Evolutionary conservation across 2,329 filamentous ascomycete genomes (phyloP).

Genomic region (Fusarium robinianum): DNA sequence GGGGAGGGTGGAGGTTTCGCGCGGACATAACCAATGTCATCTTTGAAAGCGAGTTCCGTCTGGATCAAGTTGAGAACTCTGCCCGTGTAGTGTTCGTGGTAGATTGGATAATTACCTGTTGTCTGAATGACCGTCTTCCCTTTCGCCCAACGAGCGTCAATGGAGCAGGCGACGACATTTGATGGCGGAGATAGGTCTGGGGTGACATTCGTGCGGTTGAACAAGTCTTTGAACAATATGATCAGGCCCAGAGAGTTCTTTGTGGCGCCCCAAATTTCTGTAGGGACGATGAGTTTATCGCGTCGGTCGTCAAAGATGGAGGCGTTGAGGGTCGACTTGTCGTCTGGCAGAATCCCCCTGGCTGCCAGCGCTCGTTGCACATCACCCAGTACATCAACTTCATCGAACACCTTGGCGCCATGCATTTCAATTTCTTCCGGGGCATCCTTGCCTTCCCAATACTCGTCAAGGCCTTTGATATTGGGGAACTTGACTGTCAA

Average conservation of each 20-base stretch:
- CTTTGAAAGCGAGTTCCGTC: background rate
- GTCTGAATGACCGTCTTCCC: background rate
- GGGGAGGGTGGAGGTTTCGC: background rate
- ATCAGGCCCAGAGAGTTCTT: no score
- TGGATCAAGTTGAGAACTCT: background rate
- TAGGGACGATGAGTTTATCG: no score
- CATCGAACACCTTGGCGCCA: no score
- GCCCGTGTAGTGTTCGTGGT: background rate
- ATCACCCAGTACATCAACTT: no score
- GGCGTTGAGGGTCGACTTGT: background rate
- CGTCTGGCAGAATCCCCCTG: background rate
- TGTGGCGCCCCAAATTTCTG: no score
- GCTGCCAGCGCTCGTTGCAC: no score
- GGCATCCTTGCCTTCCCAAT: background rate
- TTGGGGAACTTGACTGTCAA: conserved; percentile 5
- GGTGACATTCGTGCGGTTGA: background rate
- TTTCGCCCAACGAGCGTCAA: background rate
- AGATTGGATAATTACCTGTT: background rate
- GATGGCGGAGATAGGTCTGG: background rate
- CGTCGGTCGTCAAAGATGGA: background rate
- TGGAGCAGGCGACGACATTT: background rate
- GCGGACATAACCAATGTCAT: background rate
- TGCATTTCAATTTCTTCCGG: background rate
- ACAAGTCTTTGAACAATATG: no score
- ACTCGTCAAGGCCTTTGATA: background rate